Percentiles rank a stretch among this genome's conserved stretches.
phyloP scores from a whole-genome alignment of 495 filamentous ascomycete genomes.

The Cairneyella variabilis region DNA sequence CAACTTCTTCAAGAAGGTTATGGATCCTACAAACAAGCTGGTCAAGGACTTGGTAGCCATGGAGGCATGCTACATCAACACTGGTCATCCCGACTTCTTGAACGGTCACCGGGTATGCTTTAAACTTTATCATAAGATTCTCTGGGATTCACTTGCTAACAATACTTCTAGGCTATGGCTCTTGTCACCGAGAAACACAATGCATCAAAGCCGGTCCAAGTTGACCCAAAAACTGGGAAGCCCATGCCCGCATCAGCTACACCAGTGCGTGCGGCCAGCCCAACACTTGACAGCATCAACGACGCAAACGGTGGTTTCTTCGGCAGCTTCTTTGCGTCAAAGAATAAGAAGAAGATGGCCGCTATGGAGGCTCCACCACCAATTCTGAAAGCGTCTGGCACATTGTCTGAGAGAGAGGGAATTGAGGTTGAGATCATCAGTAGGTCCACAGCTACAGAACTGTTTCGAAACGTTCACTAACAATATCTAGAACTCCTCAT shows the following conservation, averaged over 20 bases:
- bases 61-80: constrained; percentile 98
- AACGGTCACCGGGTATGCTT: constrained; percentile 76
- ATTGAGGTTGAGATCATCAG: constrained; percentile 98
- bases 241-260: constrained; percentile 61
- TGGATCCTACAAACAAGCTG: constrained; percentile 97
- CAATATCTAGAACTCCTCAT: constrained; percentile 78
- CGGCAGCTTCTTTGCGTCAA: constrained; percentile 93
- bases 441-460: constrained; percentile 50
- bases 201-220: constrained; percentile 82
- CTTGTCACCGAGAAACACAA: constrained; percentile 90
- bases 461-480: constrained; percentile 22
- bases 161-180: constrained; percentile 95
- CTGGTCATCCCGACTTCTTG: constrained; percentile 95
- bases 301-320: constrained; percentile 78
- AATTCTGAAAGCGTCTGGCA: constrained; percentile 88
- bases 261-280: constrained; percentile 67
- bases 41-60: constrained; percentile 89
- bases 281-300: constrained; percentile 50
- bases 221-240: constrained; percentile 98
- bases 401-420: constrained; percentile 83
- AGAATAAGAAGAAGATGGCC: constrained; percentile 99
- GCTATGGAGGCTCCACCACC: constrained; percentile 96
- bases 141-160: constrained; percentile 2
- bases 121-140: constrained; percentile 25
- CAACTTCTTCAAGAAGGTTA: constrained; percentile 92